Evolutionary conservation across 441 rosid genomes (phyloP).

Genomic region (Aleurites moluccanus): DNA sequence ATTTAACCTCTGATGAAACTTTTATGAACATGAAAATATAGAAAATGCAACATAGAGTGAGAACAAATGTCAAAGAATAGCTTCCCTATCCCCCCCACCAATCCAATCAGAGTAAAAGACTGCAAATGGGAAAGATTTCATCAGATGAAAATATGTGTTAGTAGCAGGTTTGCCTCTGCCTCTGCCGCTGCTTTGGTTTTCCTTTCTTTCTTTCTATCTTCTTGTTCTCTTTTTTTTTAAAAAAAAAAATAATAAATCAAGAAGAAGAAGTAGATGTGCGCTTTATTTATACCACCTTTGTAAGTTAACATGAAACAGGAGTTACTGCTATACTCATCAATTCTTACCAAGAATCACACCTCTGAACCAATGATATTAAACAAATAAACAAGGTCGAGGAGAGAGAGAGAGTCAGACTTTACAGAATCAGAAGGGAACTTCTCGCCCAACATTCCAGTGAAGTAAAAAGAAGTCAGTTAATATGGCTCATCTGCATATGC

Average conservation of each 20-base stretch:
- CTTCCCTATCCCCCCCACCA: not conserved
- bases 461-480: not conserved
- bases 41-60: not conserved
- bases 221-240: no score
- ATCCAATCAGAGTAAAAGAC: slow-evolving; percentile 1
- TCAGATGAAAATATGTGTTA: not conserved
- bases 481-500: not conserved
- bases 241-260: no score
- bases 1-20: not conserved
- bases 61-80: not conserved
- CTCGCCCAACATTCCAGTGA: not conserved
- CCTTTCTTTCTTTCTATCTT: not conserved
- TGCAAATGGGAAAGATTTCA: not conserved
- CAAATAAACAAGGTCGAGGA: not conserved
- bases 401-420: not conserved
- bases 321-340: no score
- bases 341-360: no score
- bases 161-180: not conserved
- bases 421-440: not conserved
- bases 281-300: no score
- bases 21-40: not conserved
- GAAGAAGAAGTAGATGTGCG: no score
- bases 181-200: not conserved
- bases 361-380: not conserved
- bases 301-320: no score